Conservation (phyloP, 1,284 basidiomycete genomes). For the Pterulicium gracile region DNA sequence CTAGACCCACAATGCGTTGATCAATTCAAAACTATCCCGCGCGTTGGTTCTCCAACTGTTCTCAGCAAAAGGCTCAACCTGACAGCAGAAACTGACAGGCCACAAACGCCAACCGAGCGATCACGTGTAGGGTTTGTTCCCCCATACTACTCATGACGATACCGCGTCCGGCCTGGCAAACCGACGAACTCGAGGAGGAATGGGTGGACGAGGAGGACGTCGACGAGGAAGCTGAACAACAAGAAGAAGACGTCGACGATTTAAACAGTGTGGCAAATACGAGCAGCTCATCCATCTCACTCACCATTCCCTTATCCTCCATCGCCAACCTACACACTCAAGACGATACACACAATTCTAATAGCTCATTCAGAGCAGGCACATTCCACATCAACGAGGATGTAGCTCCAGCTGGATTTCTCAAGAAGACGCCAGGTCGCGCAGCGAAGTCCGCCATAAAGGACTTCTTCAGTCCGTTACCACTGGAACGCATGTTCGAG, state of each 20-base stretch:
- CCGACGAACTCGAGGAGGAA: slow-evolving; percentile 69
- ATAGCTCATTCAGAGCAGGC: slow-evolving; percentile 29
- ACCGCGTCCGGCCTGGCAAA: slow-evolving; percentile 59
- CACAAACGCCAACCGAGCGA: not conserved
- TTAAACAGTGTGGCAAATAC: slow-evolving; percentile 31
- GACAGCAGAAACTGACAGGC: no score
- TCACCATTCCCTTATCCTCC: slow-evolving; percentile 51
- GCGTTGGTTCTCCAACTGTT: no score
- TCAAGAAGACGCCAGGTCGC: slow-evolving; percentile 49
- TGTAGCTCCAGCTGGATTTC: slow-evolving; percentile 37
- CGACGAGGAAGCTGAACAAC: slow-evolving; percentile 19
- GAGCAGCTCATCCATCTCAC: slow-evolving; percentile 43
- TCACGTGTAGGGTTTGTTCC: not conserved
- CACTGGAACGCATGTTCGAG: slow-evolving; percentile 83
- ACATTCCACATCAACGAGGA: slow-evolving; percentile 79
- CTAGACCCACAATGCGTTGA: no score
- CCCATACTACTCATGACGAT: not conserved
- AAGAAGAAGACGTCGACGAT: slow-evolving; percentile 20
- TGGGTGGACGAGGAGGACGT: slow-evolving; percentile 52
- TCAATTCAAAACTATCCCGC: no score
- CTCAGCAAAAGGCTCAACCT: no score
- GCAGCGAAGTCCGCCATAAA: slow-evolving; percentile 55
- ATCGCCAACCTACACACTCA: slow-evolving; percentile 28
- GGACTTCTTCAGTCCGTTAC: slow-evolving; percentile 77
- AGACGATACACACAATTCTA: slow-evolving; percentile 20